A percentile compares a stretch with the other conserved stretches of the same genome.
Evolutionary conservation across 139 green algal species (phyloP).

Genomic region (Medakamo hakoo): DNA sequence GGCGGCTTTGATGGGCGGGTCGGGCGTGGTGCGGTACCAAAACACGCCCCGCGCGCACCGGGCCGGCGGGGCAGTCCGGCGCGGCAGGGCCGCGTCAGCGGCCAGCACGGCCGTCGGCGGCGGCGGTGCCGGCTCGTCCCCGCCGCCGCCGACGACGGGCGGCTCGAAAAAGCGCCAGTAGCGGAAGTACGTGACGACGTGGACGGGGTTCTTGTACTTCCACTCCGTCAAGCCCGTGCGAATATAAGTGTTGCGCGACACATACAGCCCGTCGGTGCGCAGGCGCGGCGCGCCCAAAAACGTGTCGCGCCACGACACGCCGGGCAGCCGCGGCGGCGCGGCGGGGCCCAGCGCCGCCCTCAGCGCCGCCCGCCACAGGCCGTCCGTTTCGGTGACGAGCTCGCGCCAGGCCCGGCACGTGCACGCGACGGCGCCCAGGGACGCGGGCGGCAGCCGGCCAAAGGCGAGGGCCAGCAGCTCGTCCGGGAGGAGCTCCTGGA

Average conservation of each 20-base stretch:
- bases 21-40: slow-evolving; percentile 57
- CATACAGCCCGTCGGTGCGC: slow-evolving; percentile 60
- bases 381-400: slow-evolving; percentile 16
- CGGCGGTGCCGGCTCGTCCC: not conserved
- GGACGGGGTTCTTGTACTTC: slow-evolving; percentile 29
- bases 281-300: slow-evolving; percentile 55
- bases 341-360: slow-evolving; percentile 20
- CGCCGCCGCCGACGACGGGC: slow-evolving; percentile 21
- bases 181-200: slow-evolving; percentile 47
- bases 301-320: slow-evolving; percentile 39
- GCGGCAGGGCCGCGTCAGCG: too few relatives aligned
- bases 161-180: slow-evolving; percentile 52
- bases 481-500: slow-evolving; percentile 50
- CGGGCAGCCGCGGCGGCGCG: slow-evolving; percentile 3
- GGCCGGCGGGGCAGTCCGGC: not conserved
- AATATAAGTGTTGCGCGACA: slow-evolving; percentile 71
- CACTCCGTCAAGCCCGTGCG: slow-evolving; percentile 33
- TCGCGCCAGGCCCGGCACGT: slow-evolving; percentile 52
- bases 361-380: slow-evolving; percentile 44
- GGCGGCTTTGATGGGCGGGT: slow-evolving; percentile 31
- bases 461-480: slow-evolving; percentile 54
- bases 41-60: slow-evolving; percentile 15
- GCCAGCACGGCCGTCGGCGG: too few relatives aligned
- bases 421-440: slow-evolving; percentile 30
- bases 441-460: slow-evolving; percentile 23